Evolutionary conservation across 1,284 basidiomycete species (phyloP), one percentile per base, ranked within the genome.

Genomic region (Papiliotrema terrestris): DNA sequence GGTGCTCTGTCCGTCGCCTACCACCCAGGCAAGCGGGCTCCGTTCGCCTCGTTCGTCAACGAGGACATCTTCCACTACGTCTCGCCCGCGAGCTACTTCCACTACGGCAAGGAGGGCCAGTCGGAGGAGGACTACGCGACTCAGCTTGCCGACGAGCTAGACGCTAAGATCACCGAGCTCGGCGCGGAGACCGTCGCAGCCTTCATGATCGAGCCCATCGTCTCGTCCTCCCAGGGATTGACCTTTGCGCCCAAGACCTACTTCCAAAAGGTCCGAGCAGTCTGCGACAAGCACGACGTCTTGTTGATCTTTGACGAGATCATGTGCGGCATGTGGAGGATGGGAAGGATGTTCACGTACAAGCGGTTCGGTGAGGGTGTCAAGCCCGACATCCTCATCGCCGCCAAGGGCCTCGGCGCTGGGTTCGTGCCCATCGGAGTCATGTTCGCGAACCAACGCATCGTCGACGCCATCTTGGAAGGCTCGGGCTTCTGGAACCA

Each of bases 361-460:
- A 54, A 64, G 48, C 51, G 54, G 14, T 60, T 68, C 37, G 87
- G 87, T 26, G 89, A 91, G 45, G 69, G 66, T n/a, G 63, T 68
- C 25, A 49, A 54, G 61, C 89, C 90, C 37, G 90, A 93, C 75
- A 80, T 92, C 26, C 85, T 92, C 71, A 85, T 87, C 13, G 81
- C 91, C 48, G 90, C 89, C 1, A 92, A 93, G 72, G 89, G 89
- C n/a, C 82, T 92, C 6, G 89, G 89, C 51, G 89, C 87, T 73
- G 90, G 88, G 29, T 92, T 91, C 75, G 87, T 84, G 5, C 80
- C 88, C 19, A 89, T 92, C 55, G 89, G 89, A 25, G 89, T 87
- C 0, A 79, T 89, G 6, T 80, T 92, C 46, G 81, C 91, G 23
- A 81, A 84, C 59, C 80, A 80, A 58, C 80, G 90, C 38, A 84